These are phyloP conservation scores for Penicillium mononematosum DNA, from an alignment of 495 filamentous ascomycete genomes.

Conservation along the genomic window DNA sequence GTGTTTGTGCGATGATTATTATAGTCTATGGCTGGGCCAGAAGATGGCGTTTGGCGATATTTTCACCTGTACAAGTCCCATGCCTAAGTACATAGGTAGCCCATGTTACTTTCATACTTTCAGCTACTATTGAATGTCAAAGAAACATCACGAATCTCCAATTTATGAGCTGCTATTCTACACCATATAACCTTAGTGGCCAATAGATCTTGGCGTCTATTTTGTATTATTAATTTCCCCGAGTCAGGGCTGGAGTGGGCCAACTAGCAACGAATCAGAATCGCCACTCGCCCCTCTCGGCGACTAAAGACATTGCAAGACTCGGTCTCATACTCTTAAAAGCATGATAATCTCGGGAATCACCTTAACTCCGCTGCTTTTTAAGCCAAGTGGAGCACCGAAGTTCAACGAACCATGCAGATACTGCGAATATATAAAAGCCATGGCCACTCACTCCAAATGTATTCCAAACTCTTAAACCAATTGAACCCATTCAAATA, in stretches of 20 bases:
- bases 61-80: neutral
- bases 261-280: neutral
- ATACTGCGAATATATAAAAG: neutral
- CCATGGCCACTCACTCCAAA: neutral
- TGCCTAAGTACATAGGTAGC: neutral
- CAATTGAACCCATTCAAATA: neutral
- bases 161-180: no score
- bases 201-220: no score
- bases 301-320: neutral
- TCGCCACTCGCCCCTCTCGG: neutral
- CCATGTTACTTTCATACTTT: neutral
- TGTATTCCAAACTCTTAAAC: neutral
- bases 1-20: neutral
- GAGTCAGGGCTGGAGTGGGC: neutral
- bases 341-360: neutral
- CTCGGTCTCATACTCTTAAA: neutral
- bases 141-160: neutral
- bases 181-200: no score
- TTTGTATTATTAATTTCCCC: neutral
- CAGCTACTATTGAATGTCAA: neutral
- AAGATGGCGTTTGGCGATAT: conserved; percentile 6
- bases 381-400: neutral
- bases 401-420: neutral
- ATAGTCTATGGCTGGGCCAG: conserved; percentile 8
- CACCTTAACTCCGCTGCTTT: neutral